Conservation (phyloP, 805 yeast species). For the Zygoascus flipseniorum region DNA sequence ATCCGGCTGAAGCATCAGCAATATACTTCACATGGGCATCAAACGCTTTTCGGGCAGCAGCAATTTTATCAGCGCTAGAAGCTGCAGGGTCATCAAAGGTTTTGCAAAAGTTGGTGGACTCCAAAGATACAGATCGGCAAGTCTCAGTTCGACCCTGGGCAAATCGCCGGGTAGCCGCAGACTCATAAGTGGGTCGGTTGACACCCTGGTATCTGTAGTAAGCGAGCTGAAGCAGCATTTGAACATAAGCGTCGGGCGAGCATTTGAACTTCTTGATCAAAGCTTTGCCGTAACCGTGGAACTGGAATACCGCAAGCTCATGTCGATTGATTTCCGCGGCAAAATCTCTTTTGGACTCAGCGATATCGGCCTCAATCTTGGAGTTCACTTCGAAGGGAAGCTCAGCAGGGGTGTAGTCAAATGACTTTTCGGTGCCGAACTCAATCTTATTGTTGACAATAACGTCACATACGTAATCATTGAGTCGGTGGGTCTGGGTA, state of each 20-base stretch:
- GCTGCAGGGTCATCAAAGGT: slow-evolving; percentile 57
- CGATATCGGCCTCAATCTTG: slow-evolving; percentile 41
- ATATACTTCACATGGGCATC: slow-evolving; percentile 68
- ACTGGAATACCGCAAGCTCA: slow-evolving; percentile 71
- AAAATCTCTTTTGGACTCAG: slow-evolving; percentile 49
- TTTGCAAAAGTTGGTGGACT: slow-evolving; percentile 59
- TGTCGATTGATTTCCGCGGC: slow-evolving; percentile 50
- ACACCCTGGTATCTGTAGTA: slow-evolving; percentile 75
- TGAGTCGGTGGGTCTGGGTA: slow-evolving; percentile 83
- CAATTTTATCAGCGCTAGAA: slow-evolving; percentile 47
- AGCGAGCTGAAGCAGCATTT: slow-evolving; percentile 85
- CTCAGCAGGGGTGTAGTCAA: slow-evolving; percentile 26
- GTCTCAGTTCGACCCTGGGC: slow-evolving; percentile 92
- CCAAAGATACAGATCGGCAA: slow-evolving; percentile 73
- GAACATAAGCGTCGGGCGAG: slow-evolving; percentile 91
- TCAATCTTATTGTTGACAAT: slow-evolving; percentile 41
- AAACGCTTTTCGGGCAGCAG: slow-evolving; percentile 63
- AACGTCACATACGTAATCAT: slow-evolving; percentile 60
- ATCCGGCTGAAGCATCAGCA: slow-evolving; percentile 70
- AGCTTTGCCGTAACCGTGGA: slow-evolving; percentile 77
- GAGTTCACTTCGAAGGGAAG: slow-evolving; percentile 44
- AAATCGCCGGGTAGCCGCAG: slow-evolving; percentile 87
- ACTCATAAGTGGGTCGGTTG: slow-evolving; percentile 86
- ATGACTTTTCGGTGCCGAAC: slow-evolving; percentile 19
- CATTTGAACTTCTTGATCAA: slow-evolving; percentile 74